Evolutionary conservation across 2,329 filamentous ascomycete genomes (phyloP).

Genomic region (Claviceps sp.): DNA sequence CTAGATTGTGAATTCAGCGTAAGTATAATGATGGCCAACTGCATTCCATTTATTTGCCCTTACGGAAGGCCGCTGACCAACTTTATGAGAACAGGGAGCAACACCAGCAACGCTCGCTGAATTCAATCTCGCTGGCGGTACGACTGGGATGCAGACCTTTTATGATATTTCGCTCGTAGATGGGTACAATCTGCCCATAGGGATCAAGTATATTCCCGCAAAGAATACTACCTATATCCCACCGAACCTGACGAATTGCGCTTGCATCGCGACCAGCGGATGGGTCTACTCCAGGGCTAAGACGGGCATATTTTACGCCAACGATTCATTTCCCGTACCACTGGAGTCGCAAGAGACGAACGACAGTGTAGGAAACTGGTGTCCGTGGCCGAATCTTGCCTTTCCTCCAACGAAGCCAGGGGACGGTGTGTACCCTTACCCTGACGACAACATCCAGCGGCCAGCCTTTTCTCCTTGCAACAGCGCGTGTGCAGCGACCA

Average conservation of each 20-base stretch:
- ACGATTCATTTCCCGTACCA: slow-evolving; percentile 51
- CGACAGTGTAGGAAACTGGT: slow-evolving; percentile 52
- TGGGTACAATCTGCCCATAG: slow-evolving; percentile 68
- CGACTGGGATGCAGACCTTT: slow-evolving; percentile 50
- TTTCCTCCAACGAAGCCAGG: slow-evolving; percentile 54
- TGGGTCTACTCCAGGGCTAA: slow-evolving; percentile 41
- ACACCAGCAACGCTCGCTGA: slow-evolving; percentile 68
- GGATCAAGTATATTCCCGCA: slow-evolving; percentile 45
- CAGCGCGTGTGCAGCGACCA: slow-evolving; percentile 60
- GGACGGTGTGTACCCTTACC: slow-evolving; percentile 70
- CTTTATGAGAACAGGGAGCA: slow-evolving; percentile 38
- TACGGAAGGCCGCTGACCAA: neutral
- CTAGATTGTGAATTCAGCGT: slow-evolving; percentile 58
- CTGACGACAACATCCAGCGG: slow-evolving; percentile 57
- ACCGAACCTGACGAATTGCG: slow-evolving; percentile 62
- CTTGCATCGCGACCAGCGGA: slow-evolving; percentile 60
- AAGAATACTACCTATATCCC: slow-evolving; percentile 54
- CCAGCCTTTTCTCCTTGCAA: slow-evolving; percentile 67
- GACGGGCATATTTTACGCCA: slow-evolving; percentile 47
- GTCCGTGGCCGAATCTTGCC: slow-evolving; percentile 65
- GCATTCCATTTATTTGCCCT: neutral
- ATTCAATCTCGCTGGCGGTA: slow-evolving; percentile 60
- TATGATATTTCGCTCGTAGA: slow-evolving; percentile 80
- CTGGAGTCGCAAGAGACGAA: slow-evolving; percentile 49
- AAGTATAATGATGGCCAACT: slow-evolving; percentile 17